A percentile compares a stretch with the other conserved stretches of the same genome.
Evolutionary conservation across 2,329 filamentous ascomycete species (phyloP).

Genomic region (Trichoderma brevicompactum): DNA sequence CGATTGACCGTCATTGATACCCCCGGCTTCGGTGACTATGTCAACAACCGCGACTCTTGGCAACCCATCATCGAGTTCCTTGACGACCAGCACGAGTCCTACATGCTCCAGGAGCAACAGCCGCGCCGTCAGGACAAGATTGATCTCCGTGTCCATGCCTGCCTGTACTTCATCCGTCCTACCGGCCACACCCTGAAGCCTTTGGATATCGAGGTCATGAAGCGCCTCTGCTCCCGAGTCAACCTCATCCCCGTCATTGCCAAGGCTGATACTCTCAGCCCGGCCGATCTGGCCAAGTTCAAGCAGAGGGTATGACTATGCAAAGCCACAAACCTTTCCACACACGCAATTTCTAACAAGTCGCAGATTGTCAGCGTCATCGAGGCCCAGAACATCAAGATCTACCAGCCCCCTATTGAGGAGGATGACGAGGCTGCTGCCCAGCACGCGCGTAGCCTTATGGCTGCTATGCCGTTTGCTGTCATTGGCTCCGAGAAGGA

Average conservation of each 20-base stretch:
- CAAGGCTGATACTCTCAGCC: constrained; percentile 97
- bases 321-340: background rate
- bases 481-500: constrained; percentile 99
- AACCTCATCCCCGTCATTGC: constrained; percentile 98
- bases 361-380: constrained; percentile 87
- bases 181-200: constrained; percentile 99
- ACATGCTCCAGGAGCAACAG: constrained; percentile 99
- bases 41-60: constrained; percentile 99
- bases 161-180: constrained; percentile 98
- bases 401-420: constrained; percentile 96
- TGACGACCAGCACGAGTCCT: constrained; percentile 99
- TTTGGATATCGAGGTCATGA: constrained; percentile 99
- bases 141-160: constrained; percentile 96
- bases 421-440: constrained; percentile 97
- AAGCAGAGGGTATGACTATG: constrained; percentile 79
- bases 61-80: constrained; percentile 99
- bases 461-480: constrained; percentile 97
- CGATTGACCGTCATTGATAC: constrained; percentile 99
- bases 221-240: constrained; percentile 95
- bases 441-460: constrained; percentile 90
- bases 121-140: constrained; percentile 98
- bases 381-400: constrained; percentile 98
- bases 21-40: constrained; percentile 98
- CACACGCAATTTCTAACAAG: constrained; percentile 38
- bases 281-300: constrained; percentile 87